A percentile compares a stretch with the other conserved stretches of the same genome.
Conservation (phyloP, 108 stramenopile species). For the Chaetoceros tenuissimus region DNA sequence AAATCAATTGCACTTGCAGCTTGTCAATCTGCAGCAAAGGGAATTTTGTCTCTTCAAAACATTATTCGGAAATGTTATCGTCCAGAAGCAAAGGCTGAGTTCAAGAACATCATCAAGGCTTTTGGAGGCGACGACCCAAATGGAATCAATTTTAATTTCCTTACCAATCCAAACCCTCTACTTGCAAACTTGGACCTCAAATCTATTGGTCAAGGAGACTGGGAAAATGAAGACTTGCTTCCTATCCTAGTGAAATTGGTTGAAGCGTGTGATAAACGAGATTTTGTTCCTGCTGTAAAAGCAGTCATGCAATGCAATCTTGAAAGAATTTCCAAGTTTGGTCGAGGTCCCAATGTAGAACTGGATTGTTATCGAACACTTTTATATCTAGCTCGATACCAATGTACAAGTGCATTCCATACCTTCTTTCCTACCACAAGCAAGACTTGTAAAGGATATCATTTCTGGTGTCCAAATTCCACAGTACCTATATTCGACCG, state of each 20-base stretch:
- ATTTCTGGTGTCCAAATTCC: slow-evolving; percentile 41
- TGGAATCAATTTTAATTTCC: background rate
- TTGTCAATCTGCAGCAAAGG: slow-evolving; percentile 53
- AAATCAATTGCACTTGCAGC: slow-evolving; percentile 48
- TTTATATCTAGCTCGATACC: slow-evolving; percentile 13
- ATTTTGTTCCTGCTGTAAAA: slow-evolving; percentile 62
- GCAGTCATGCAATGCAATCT: slow-evolving; percentile 52
- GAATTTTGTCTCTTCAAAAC: slow-evolving; percentile 27
- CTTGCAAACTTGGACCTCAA: slow-evolving; percentile 67
- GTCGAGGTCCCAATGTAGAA: background rate
- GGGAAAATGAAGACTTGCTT: slow-evolving; percentile 76
- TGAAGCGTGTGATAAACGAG: slow-evolving; percentile 74
- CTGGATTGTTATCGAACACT: slow-evolving; percentile 1
- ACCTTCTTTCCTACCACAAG: slow-evolving; percentile 32
- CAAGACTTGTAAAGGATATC: slow-evolving; percentile 39
- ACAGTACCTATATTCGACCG: slow-evolving; percentile 77
- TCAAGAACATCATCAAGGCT: slow-evolving; percentile 22
- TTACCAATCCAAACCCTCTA: slow-evolving; percentile 41
- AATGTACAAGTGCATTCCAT: slow-evolving; percentile 61
- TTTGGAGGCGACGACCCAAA: background rate
- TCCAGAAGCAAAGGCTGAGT: slow-evolving; percentile 15
- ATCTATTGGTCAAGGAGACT: slow-evolving; percentile 55
- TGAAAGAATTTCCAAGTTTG: slow-evolving; percentile 10
- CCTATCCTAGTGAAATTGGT: slow-evolving; percentile 65
- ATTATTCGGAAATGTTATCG: slow-evolving; percentile 14